Base-by-base conservation (phyloP, 2,329 filamentous ascomycete species). In the Lomentospora prolificans region DNA sequence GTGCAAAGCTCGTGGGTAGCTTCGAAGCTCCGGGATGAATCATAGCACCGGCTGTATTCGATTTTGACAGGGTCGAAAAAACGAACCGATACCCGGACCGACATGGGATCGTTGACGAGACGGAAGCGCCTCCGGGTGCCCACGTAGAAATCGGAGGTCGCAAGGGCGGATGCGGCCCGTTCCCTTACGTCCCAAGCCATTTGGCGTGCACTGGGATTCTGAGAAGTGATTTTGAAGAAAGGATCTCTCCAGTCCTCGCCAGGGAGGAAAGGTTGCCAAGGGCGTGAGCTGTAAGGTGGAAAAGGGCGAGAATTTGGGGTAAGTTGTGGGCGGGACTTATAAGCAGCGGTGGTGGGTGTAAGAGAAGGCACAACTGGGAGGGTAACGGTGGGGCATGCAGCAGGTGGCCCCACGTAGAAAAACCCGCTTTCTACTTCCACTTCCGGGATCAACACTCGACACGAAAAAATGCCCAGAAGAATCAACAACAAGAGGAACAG, bases 1-100 rank as follows among this genome's bases (percentile, higher is more conserved):
- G 73, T 69, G 61, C 74, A 77, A 50, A 80, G 63, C n/a, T 71
- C 68, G 57, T 76, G 72, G 41, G 72, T 73, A 51, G 72, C 70
- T 14, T 68, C 64, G 50, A 80, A 70, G 31, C 62, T 63, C 3
- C 69, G 62, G 1, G 78, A 80, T 57, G 73, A 70, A 55, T 70
- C 69, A 61, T 80, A 81, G 57, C 69, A 71, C 51, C 73, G 70
- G 51, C 62, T 67, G 63, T 77, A 76, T 24, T 71, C 67, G 53
- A 70, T 70, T 48, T 72, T 68, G 50, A 73, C 63, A 5, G 74
- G 75, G 36, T 71, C 69, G 52, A 72, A 71, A 60, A 78, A 79
- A 50, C 67, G 71, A 61, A 77, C 67, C 28, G 70, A 70, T 53
- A 77, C 69, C 25, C 72, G 69, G 14, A 78, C 69, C 30, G 69